Conservation (phyloP, 1,139 yeast species). For the Candida sp. region DNA sequence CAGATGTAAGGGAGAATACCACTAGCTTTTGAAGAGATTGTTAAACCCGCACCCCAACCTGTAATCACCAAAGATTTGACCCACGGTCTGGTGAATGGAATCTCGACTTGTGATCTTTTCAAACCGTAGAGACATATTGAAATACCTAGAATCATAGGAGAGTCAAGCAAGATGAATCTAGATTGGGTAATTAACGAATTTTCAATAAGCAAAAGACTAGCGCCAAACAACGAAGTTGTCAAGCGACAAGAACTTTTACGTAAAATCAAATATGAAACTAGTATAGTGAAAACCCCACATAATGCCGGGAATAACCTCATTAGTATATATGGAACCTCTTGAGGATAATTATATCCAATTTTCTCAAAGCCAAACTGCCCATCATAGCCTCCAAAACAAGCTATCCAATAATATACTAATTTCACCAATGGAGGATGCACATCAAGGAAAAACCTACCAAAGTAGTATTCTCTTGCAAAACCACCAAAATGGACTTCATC, state of each 20-base stretch:
- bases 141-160: slow-evolving; percentile 46
- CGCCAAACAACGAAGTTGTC: slow-evolving; percentile 40
- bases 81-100: slow-evolving; percentile 45
- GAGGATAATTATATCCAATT: slow-evolving; percentile 32
- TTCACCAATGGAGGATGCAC: slow-evolving; percentile 62
- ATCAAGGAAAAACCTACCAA: slow-evolving; percentile 60
- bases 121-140: slow-evolving; percentile 41
- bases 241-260: slow-evolving; percentile 45
- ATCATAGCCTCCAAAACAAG: slow-evolving; percentile 39
- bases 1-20: slow-evolving; percentile 55
- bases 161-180: slow-evolving; percentile 47
- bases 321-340: slow-evolving; percentile 29
- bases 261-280: slow-evolving; percentile 46
- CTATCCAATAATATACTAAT: slow-evolving; percentile 43
- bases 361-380: slow-evolving; percentile 34
- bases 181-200: slow-evolving; percentile 52
- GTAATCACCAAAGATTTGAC: slow-evolving; percentile 33
- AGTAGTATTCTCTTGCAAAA: slow-evolving; percentile 43
- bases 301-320: slow-evolving; percentile 31
- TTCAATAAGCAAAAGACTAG: slow-evolving; percentile 47
- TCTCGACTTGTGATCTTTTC: slow-evolving; percentile 34
- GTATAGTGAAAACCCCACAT: slow-evolving; percentile 43
- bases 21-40: slow-evolving; percentile 48
- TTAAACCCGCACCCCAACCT: slow-evolving; percentile 52
- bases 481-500: slow-evolving; percentile 74